Base-by-base conservation (phyloP, 225 moss, liverwort and hornwort genomes). In the Bryum argenteum region DNA sequence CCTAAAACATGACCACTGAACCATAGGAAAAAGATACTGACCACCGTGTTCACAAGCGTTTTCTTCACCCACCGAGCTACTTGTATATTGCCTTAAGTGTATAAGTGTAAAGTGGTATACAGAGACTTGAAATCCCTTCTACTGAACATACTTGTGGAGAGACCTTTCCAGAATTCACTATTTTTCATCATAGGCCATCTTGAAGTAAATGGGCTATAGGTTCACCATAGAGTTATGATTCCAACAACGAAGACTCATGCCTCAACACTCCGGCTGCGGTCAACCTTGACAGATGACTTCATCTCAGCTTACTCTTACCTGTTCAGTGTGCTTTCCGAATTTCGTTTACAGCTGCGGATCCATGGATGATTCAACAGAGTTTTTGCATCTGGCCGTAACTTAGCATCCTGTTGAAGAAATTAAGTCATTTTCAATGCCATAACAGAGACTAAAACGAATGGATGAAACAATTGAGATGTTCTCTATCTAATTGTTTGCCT, bases 311-410 rank as follows among this genome's bases (percentile, higher is more conserved):
- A 61, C 15, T 48, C 78, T 60, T 85, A 82, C 72, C 80, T 77
- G 70, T 87, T 65, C 81, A 91, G 58, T 62, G 91, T 84, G 68
- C 79, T 90, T 80, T 89, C 88, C 16, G 93, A 63, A 71, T 87
- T 83, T 66, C 90, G 86, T 78, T 89, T 90, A n/a, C 86, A 88
- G 64, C 87, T 93, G 68, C 90, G 92, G 43, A 97, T 91, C 97
- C 97, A 97, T 47, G 94, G 85, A 84, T 97, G 97, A 80, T 87
- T 89, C 81, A 97, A 79, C 61, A 97, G 82, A 43, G 94, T 94
- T 71, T 89, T 94, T 58, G 97, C 97, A 84, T 94, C 97, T 57
- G 97, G 91, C 73, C 97, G 85, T 65, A 92, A 75, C 82, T 97
- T 97, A 67, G 97, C 90, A 85, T 97, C 97, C 97, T 97, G 89